Base-by-base conservation (phyloP, 2,329 filamentous ascomycete species). In the Neophaeococcomyces aloes region DNA sequence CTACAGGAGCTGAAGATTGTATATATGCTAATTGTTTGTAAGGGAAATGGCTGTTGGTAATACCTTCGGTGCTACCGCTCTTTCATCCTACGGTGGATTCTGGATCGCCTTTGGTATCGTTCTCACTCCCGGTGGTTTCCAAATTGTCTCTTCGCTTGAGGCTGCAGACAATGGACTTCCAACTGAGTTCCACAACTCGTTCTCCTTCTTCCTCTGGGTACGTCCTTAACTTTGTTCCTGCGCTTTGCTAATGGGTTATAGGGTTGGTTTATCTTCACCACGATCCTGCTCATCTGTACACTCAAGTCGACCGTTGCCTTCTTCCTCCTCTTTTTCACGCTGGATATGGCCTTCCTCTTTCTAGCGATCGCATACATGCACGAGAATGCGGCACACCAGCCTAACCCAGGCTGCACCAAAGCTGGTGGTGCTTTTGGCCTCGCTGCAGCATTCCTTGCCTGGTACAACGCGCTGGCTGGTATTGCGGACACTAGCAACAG, bases 11-110 rank as follows among this genome's bases (percentile, higher is more conserved):
- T 10, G 17, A 38, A 30, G 23, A 14, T 18, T 32, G n/a, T n/a
- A n/a, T n/a, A n/a, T n/a, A n/a, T n/a, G n/a, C n/a, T n/a, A n/a
- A n/a, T n/a, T n/a, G n/a, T n/a, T n/a, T n/a, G n/a, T n/a, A n/a
- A 86, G 82, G 83, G 84, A 89, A 68, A 85, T 89, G 76, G 83
- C 83, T 29, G 73, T 85, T n/a, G 84, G 83, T 45, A 89, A 89
- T 71, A 89, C 85, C 8, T 88, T 89, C 53, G 83, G 83, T 71
- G 84, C 83, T 41, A 88, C 83, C 18, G 83, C 84, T 15, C 67
- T 89, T 45, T 84, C 82, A 7, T 88, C 83, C 0, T 89, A 85
- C 58, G 84, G 85, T 55, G 83, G 83, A 50, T 89, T 89, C 73
- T 89, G 85, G 85, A 75, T 89, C 57, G 70, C 71, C 10, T 83